Conservation (phyloP, 2,329 filamentous ascomycete genomes). For the Scedosporium aurantiacum region DNA sequence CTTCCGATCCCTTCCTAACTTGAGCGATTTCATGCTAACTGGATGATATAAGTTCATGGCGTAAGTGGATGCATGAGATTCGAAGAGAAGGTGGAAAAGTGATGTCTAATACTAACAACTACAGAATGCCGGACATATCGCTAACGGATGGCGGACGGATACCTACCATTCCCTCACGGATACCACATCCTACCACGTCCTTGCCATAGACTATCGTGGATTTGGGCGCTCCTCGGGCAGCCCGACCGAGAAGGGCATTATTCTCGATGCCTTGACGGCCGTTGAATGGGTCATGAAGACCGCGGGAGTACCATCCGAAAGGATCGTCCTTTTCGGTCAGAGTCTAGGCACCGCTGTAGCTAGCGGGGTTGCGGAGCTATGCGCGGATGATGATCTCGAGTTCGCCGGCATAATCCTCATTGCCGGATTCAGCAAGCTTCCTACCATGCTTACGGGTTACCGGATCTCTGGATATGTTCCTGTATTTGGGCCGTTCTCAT, state of each 20-base stretch:
- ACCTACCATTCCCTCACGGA: slow-evolving; percentile 69
- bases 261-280: slow-evolving; percentile 64
- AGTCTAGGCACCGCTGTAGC: slow-evolving; percentile 81
- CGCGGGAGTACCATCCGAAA: slow-evolving; percentile 53
- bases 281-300: slow-evolving; percentile 60
- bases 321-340: slow-evolving; percentile 75
- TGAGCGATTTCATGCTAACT: not conserved
- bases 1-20: slow-evolving; percentile 11
- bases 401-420: slow-evolving; percentile 76
- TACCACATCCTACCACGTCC: slow-evolving; percentile 63
- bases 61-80: slow-evolving; percentile 27
- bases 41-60: slow-evolving; percentile 42
- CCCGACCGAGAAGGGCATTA: slow-evolving; percentile 71
- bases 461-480: slow-evolving; percentile 69
- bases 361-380: slow-evolving; percentile 61
- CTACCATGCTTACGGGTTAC: slow-evolving; percentile 65
- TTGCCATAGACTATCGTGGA: slow-evolving; percentile 86
- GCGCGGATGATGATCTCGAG: slow-evolving; percentile 46
- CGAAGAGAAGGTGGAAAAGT: not conserved
- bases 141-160: slow-evolving; percentile 63
- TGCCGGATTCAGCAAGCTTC: slow-evolving; percentile 66
- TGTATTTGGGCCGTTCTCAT: slow-evolving; percentile 58
- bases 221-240: slow-evolving; percentile 72
- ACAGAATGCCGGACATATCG: slow-evolving; percentile 77
- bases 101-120: not conserved